A percentile compares a stretch with the other conserved stretches of the same genome.
These are phyloP conservation scores for Colletotrichum incanum DNA, from an alignment of 2,329 filamentous ascomycete genomes.

Conservation along the genomic window DNA sequence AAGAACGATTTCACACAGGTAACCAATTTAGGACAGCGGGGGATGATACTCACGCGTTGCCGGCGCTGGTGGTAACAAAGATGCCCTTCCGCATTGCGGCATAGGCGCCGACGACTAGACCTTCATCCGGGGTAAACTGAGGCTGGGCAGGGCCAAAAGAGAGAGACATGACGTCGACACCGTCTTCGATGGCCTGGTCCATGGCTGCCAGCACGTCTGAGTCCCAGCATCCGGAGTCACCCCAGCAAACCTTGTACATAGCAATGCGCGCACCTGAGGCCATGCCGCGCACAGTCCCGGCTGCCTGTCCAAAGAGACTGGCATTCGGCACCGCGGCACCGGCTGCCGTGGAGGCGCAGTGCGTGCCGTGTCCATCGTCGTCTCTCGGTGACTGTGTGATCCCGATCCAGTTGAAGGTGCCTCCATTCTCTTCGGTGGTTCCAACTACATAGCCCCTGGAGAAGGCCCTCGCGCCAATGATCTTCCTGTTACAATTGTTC, in stretches of 20 bases:
- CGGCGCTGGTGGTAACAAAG: conserved; percentile 16
- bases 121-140: not conserved
- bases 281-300: conserved; percentile 34
- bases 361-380: conserved; percentile 29
- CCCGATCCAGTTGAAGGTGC: conserved; percentile 20
- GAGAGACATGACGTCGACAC: conserved; percentile 31
- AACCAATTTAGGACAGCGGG: not conserved
- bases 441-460: conserved; percentile 22
- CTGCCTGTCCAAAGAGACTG: conserved; percentile 26
- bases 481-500: conserved; percentile 39
- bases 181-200: conserved; percentile 35
- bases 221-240: conserved; percentile 3
- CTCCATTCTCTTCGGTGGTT: not conserved
- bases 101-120: not conserved
- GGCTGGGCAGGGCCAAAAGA: conserved; percentile 10
- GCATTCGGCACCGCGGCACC: conserved; percentile 9
- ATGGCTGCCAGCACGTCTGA: conserved; percentile 27
- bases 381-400: conserved; percentile 15
- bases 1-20: not conserved
- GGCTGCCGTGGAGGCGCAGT: conserved; percentile 26
- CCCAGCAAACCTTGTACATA: conserved; percentile 36
- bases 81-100: conserved; percentile 23
- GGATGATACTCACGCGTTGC: not conserved
- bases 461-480: conserved; percentile 39
- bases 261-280: conserved; percentile 21